Conservation (phyloP, 2,329 filamentous ascomycete species). For the Hypoxylon sp. region DNA sequence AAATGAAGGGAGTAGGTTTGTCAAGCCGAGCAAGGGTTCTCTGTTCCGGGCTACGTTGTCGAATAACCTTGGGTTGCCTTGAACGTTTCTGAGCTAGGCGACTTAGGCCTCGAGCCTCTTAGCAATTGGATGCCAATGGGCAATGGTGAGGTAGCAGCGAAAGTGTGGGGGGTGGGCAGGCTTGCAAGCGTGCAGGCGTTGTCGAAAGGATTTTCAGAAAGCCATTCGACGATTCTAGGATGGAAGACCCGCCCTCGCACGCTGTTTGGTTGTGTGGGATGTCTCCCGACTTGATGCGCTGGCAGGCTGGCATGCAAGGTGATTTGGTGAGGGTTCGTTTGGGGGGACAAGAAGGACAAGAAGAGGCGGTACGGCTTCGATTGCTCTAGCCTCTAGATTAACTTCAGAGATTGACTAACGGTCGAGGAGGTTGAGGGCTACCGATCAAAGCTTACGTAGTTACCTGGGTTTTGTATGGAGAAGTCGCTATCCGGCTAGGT, state of each 20-base stretch:
- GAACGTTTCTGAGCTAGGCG: conserved; percentile 42
- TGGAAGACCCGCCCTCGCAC: conserved; percentile 42
- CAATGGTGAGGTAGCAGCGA: conserved; percentile 44
- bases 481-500: conserved; percentile 36
- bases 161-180: conserved; percentile 42
- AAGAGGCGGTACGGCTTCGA: conserved; percentile 35
- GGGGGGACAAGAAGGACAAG: conserved; percentile 16
- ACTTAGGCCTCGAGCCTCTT: conserved; percentile 47
- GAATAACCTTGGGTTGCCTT: conserved; percentile 43
- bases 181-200: conserved; percentile 24
- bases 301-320: conserved; percentile 48
- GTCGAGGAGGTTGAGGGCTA: conserved; percentile 15
- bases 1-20: conserved; percentile 39
- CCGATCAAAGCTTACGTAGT: conserved; percentile 23
- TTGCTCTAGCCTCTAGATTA: conserved; percentile 33
- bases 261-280: conserved; percentile 42
- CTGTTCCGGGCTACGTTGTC: conserved; percentile 43
- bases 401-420: conserved; percentile 8
- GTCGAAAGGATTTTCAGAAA: conserved; percentile 46
- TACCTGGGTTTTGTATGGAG: conserved; percentile 30
- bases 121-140: conserved; percentile 50
- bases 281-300: conserved; percentile 45
- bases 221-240: conserved; percentile 42
- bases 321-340: conserved; percentile 41
- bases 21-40: conserved; percentile 43